Evolutionary conservation across 140 eudicot species (phyloP), one percentile per base, ranked within the genome.

Genomic region (Ambrosia hybrid): DNA sequence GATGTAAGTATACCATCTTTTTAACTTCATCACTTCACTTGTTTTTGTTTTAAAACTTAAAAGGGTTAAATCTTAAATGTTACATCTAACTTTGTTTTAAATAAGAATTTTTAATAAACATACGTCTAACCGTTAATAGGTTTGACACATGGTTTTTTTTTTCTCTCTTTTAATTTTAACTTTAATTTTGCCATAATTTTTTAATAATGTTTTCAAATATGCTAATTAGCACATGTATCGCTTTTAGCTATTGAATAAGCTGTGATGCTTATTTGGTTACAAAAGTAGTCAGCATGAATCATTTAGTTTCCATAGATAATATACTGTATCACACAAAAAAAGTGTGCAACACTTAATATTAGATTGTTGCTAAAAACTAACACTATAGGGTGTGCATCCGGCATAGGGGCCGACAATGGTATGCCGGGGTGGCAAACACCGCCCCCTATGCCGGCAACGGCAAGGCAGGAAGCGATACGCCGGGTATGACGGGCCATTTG

Each of bases 1-100:
- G 75, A 81, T 49, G 91, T 86, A 9, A 60, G 84, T 76, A 21
- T 9, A 5, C 51, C 41, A 73, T 60, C 77, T 43, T 45, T 17
- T 45, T 17, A 12, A 57, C 21, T 11, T 39, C 17, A 16, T 12
- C 12, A 33, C 2, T 13, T 52, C 43, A 8, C 51, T 65, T 9
- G 16, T 38, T 6, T 6, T 5, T 36, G 11, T 36, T 53, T 53
- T 15, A 4, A 3, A 53, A 52, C n/a, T n/a, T n/a, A n/a, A n/a
- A n/a, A n/a, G 14, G 48, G 67, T 21, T 61, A 34, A 4, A n/a
- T n/a, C 13, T 10, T 11, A 61, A n/a, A 3, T 59, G 33, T 64
- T 58, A n/a, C 66, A 60, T 60, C 43, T 12, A 60, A 21, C 38
- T 57, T 57, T 26, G 6, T 21, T 3, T 21, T 57, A 3, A 21